phyloP scores from a whole-genome alignment of 129 eudicot species.

The Oenanthe sinensis region DNA sequence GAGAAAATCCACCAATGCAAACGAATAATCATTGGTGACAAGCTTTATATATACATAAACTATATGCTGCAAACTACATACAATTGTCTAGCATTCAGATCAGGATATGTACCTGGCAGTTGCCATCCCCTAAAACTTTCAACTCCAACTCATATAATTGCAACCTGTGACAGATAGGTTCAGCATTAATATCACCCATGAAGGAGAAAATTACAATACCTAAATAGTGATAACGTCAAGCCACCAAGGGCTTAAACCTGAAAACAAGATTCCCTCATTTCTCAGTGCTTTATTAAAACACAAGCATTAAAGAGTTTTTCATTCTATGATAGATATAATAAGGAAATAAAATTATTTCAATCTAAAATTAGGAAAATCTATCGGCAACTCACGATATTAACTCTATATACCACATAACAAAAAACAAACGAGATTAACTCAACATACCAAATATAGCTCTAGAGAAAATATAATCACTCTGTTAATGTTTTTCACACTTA shows the following conservation, averaged over 20 bases:
- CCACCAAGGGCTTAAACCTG: not conserved
- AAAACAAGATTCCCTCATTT: not conserved
- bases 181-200: conserved; percentile 5
- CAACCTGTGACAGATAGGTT: conserved; percentile 33
- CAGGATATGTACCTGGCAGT: conserved; percentile 67
- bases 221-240: not conserved
- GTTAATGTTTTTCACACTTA: too few species aligned
- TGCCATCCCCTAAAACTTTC: conserved; percentile 86
- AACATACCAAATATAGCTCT: not conserved
- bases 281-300: not conserved
- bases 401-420: not conserved
- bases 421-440: not conserved
- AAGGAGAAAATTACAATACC: not conserved
- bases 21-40: not conserved
- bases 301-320: not conserved
- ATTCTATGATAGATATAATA: not conserved
- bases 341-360: not conserved
- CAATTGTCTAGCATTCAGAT: conserved; percentile 4
- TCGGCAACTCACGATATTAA: not conserved
- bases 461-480: too few species aligned
- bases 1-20: not conserved
- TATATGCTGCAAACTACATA: conserved; percentile 6
- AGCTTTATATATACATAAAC: not conserved
- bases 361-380: not conserved
- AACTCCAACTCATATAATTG: conserved; percentile 71